Evolutionary conservation across 768 basidiomycete species (phyloP).

Genomic region (Pleurotus tuber-regium): DNA sequence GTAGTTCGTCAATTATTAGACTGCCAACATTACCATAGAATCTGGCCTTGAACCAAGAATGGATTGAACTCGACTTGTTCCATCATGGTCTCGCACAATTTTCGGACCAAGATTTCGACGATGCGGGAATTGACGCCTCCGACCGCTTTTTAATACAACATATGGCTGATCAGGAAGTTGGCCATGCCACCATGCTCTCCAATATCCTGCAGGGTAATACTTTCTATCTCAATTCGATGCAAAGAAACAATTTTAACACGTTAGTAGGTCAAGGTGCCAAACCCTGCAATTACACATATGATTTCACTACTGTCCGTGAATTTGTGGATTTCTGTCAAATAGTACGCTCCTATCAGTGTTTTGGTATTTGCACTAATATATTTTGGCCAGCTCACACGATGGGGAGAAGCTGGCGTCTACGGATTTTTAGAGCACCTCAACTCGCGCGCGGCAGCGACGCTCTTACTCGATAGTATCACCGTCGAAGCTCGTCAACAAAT

Average conservation of each 20-base stretch:
- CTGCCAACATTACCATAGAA: conserved; percentile 32
- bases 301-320: conserved; percentile 53
- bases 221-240: not conserved
- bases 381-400: conserved; percentile 37
- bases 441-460: conserved; percentile 47
- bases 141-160: conserved; percentile 56
- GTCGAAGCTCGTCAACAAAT: conserved; percentile 67
- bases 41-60: conserved; percentile 62
- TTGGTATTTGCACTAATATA: not conserved
- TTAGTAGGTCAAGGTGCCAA: conserved; percentile 38
- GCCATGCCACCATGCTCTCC: conserved; percentile 52
- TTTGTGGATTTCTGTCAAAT: conserved; percentile 62
- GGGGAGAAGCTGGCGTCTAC: conserved; percentile 58
- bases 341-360: too few relatives aligned
- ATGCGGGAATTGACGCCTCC: conserved; percentile 47
- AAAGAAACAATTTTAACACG: conserved; percentile 8
- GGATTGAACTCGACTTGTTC: conserved; percentile 61
- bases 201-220: conserved; percentile 45
- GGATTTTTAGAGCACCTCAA: conserved; percentile 67
- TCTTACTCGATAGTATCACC: conserved; percentile 55
- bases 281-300: conserved; percentile 56
- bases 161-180: conserved; percentile 65
- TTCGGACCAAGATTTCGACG: conserved; percentile 53
- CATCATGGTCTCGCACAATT: conserved; percentile 54
- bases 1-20: too few relatives aligned